Percentiles rank a stretch among this genome's conserved stretches.
These are phyloP conservation scores for Didymella exigua DNA, from an alignment of 2,329 filamentous ascomycete genomes.

Conservation along the genomic window DNA sequence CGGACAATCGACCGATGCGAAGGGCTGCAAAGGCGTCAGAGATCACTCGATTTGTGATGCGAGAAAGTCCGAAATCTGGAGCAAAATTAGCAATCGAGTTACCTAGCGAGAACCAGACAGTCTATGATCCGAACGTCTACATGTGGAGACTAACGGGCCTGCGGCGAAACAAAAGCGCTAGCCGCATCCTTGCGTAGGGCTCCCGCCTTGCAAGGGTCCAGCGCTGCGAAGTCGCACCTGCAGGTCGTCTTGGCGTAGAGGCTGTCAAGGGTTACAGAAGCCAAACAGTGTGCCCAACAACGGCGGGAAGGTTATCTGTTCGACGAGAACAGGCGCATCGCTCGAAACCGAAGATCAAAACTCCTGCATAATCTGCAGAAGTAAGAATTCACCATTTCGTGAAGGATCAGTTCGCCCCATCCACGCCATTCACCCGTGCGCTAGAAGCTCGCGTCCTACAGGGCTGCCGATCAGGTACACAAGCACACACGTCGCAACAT, in stretches of 20 bases:
- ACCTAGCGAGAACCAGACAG: constrained; percentile 11
- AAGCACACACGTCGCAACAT: background rate
- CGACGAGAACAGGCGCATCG: background rate
- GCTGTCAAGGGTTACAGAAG: constrained; percentile 3
- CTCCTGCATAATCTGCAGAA: background rate
- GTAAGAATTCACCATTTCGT: background rate
- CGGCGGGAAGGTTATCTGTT: background rate
- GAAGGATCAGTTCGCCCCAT: background rate
- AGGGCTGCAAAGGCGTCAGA: constrained; percentile 1
- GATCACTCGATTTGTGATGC: constrained; percentile 12
- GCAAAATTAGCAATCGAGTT: constrained; percentile 19
- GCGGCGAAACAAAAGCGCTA: constrained; percentile 13
- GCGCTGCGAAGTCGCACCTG: constrained; percentile 10
- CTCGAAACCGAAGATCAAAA: background rate
- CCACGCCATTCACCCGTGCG: constrained; percentile 9
- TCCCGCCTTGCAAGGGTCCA: constrained; percentile 9
- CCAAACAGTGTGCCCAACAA: background rate
- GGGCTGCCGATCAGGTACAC: constrained; percentile 13
- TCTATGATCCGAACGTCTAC: constrained; percentile 19
- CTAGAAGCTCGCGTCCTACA: constrained; percentile 1
- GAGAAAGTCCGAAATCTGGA: constrained; percentile 16
- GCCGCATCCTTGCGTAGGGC: background rate
- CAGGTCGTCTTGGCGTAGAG: constrained; percentile 1
- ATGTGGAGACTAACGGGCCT: constrained; percentile 9
- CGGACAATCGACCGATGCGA: constrained; percentile 9